phyloP scores from a whole-genome alignment of 1,139 yeast species.

The Yamadazyma atlantica region DNA sequence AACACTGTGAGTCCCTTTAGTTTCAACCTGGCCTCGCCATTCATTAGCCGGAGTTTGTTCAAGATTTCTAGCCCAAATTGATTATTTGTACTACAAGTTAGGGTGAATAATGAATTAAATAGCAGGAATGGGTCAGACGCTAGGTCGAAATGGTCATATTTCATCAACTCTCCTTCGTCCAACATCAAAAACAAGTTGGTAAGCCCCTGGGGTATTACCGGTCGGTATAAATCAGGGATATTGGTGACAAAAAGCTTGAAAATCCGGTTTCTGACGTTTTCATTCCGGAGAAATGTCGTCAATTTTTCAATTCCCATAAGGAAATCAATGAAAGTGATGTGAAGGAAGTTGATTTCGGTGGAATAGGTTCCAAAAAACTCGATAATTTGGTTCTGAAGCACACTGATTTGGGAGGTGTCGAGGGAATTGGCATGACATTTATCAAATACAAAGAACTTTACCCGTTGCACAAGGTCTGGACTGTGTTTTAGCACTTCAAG shows the following conservation, averaged over 20 bases:
- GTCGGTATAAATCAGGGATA: slow-evolving; percentile 24
- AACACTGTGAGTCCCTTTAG: slow-evolving; percentile 32
- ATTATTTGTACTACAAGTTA: slow-evolving; percentile 34
- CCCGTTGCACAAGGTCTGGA: slow-evolving; percentile 21
- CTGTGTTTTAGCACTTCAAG: slow-evolving; percentile 20
- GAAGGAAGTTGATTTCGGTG: slow-evolving; percentile 29
- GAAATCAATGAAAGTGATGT: slow-evolving; percentile 35
- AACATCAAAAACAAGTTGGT: slow-evolving; percentile 36
- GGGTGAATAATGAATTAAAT: slow-evolving; percentile 26
- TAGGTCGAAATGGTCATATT: slow-evolving; percentile 22
- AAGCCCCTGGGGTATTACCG: slow-evolving; percentile 28
- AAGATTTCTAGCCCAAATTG: slow-evolving; percentile 34
- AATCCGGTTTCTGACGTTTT: slow-evolving; percentile 28
- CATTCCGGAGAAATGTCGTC: slow-evolving; percentile 24
- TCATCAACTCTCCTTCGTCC: slow-evolving; percentile 28
- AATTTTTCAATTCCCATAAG: slow-evolving; percentile 25
- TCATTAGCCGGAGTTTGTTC: slow-evolving; percentile 21
- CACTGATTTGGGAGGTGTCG: slow-evolving; percentile 18
- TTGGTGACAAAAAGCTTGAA: slow-evolving; percentile 34
- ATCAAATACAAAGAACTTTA: slow-evolving; percentile 36
- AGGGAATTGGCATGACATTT: slow-evolving; percentile 27
- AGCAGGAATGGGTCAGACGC: slow-evolving; percentile 19
- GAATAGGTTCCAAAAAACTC: slow-evolving; percentile 29
- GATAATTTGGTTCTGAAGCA: slow-evolving; percentile 19
- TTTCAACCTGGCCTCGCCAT: slow-evolving; percentile 23